Percentiles rank a stretch among this genome's conserved stretches.
phyloP scores from a whole-genome alignment of 2,329 filamentous ascomycete genomes.

The Trichophyton equinum region DNA sequence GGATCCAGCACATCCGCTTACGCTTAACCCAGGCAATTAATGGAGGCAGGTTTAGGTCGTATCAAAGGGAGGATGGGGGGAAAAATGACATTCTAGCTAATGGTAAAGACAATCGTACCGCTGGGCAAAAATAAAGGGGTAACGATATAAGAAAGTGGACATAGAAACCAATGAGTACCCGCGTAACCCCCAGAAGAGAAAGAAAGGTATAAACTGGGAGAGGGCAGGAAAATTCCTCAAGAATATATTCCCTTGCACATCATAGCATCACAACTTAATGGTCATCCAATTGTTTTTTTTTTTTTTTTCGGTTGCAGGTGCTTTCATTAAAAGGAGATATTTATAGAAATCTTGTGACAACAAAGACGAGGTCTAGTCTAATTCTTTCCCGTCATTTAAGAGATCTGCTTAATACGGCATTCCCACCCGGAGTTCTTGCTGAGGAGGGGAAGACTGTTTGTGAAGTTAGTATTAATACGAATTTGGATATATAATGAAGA shows the following conservation, averaged over 20 bases:
- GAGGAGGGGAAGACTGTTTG: conserved; percentile 63
- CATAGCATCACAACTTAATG: neutral
- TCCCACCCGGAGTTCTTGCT: conserved; percentile 75
- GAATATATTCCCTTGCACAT: neutral
- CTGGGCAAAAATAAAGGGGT: neutral
- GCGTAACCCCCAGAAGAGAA: neutral
- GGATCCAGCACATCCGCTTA: neutral
- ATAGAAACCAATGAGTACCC: neutral
- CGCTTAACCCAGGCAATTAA: neutral
- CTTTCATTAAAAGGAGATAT: neutral
- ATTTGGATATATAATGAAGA: neutral
- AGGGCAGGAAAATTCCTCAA: neutral
- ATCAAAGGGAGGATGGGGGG: neutral
- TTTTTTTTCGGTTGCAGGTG: neutral
- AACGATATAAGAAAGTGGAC: neutral
- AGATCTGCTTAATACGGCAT: conserved; percentile 69
- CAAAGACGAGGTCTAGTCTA: neutral
- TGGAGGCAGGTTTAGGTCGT: too few species aligned
- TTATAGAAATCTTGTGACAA: neutral
- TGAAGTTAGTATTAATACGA: conserved; percentile 16
- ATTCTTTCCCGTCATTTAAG: conserved; percentile 29
- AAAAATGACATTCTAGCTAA: neutral
- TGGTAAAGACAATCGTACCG: neutral
- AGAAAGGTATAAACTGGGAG: neutral
- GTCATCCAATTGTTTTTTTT: conserved; percentile 1